Percentiles rank a stretch among this genome's conserved stretches.
These are phyloP conservation scores for Pichia ethanolica DNA, from an alignment of 805 yeast genomes.

Conservation along the genomic window DNA sequence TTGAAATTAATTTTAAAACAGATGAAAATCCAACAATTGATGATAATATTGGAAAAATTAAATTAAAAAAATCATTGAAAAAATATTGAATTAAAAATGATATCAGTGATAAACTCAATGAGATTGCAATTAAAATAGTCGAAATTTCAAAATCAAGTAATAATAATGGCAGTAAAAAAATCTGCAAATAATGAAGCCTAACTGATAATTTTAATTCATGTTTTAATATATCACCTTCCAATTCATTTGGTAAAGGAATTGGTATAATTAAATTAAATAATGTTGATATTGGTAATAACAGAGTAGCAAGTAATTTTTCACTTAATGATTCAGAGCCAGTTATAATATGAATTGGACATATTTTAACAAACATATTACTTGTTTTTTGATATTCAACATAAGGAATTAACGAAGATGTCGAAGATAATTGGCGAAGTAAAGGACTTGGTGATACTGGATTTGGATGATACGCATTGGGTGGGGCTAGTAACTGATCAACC, in stretches of 20 bases:
- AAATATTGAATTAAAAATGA: background rate
- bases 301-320: constrained; percentile 19
- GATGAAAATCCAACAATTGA: constrained; percentile 24
- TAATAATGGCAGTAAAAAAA: constrained; percentile 12
- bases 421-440: background rate
- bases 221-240: constrained; percentile 10
- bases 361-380: constrained; percentile 7
- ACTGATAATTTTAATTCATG: constrained; percentile 18
- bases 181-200: constrained; percentile 25
- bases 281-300: constrained; percentile 21
- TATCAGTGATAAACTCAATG: background rate
- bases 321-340: constrained; percentile 11
- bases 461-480: background rate
- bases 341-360: constrained; percentile 8
- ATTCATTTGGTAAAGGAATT: constrained; percentile 16
- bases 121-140: background rate
- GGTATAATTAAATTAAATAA: constrained; percentile 23
- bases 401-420: constrained; percentile 2
- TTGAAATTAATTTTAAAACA: constrained; percentile 25
- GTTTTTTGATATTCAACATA: constrained; percentile 6
- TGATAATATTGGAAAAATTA: constrained; percentile 16
- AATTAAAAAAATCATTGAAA: constrained; percentile 7
- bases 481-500: background rate
- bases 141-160: constrained; percentile 7
- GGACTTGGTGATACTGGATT: background rate